phyloP scores from a whole-genome alignment of 169 alveolate genomes.

The Neospora caninum region DNA sequence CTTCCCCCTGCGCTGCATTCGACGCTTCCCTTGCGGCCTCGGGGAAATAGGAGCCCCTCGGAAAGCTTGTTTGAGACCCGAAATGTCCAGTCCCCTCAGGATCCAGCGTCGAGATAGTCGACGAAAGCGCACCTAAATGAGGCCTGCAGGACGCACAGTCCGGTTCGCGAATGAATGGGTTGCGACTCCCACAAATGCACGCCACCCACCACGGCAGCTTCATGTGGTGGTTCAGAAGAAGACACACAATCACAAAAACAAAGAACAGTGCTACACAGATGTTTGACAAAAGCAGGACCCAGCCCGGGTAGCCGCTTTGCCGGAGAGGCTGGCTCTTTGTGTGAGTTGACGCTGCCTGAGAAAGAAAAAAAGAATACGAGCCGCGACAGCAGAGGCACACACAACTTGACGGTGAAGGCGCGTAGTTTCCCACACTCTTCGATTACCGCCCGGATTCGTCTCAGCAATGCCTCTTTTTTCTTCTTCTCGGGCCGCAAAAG shows the following conservation, averaged over 20 bases:
- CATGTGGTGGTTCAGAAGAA: constrained; percentile 55
- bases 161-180: constrained; percentile 7
- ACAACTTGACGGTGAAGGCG: too few relatives aligned
- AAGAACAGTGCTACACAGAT: constrained; percentile 63
- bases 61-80: background rate
- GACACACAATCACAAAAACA: constrained; percentile 53
- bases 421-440: too few relatives aligned
- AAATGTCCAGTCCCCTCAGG: background rate
- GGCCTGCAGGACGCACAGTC: background rate
- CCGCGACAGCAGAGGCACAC: background rate
- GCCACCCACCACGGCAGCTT: constrained; percentile 70
- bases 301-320: constrained; percentile 61
- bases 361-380: background rate
- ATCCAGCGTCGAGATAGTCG: background rate
- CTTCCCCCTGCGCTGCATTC: background rate
- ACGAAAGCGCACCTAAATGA: background rate
- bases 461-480: too few relatives aligned
- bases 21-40: background rate
- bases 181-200: constrained; percentile 51
- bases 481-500: too few relatives aligned
- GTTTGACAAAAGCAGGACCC: constrained; percentile 64
- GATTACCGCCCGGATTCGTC: too few relatives aligned
- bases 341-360: constrained; percentile 32
- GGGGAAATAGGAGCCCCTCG: background rate
- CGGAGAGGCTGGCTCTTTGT: background rate